Evolutionary conservation across 1,284 basidiomycete species (phyloP), one percentile per base, ranked within the genome.

Genomic region (Naganishia sp.): DNA sequence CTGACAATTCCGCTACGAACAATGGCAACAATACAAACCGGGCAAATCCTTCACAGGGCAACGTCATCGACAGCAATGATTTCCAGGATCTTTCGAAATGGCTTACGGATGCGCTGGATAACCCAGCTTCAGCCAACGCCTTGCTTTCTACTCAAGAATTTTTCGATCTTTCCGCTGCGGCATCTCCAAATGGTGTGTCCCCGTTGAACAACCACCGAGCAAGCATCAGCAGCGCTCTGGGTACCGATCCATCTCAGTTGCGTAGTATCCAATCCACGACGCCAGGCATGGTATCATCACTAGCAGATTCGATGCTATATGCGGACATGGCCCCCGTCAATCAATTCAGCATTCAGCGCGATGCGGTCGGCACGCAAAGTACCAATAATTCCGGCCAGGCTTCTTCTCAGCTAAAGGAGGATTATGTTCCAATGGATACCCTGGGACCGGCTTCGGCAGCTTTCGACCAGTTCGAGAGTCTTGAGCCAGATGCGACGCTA

Each of bases 51-150:
- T 3, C 46, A 33, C 21, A 48, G n/a, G 6, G n/a, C 16, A 43
- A 45, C 25, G 31, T 36, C 18, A 7, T 46, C 28, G 52, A 55
- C 28, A 54, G 43, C 46, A 56, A 65, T 18, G 50, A 65, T 23
- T 55, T 59, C 33, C 68, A 65, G 33, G 68, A 69, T 36, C 54
- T 69, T 1, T 64, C 63, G 43, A 65, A 63, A 25, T 59, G 60
- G 52, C 64, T 69, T 33, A 64, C 70, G 6, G 72, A 72, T 21
- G 66, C 71, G 10, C 54, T 70, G 2, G 64, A 68, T 36, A 70
- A 72, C 49, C 65, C 65, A 39, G 52, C 65, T 18, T 68, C 59
- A 7, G 66, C 69, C 10, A 69, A 69, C 23, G 68, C 68, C 55
- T 44, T 67, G 67, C 46, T 68, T 15, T 60, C 55, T n/a, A 65